Percentiles rank a stretch among this genome's conserved stretches.
Conservation (phyloP, 2,329 filamentous ascomycete genomes). For the Colletotrichum neosansevieriae region DNA sequence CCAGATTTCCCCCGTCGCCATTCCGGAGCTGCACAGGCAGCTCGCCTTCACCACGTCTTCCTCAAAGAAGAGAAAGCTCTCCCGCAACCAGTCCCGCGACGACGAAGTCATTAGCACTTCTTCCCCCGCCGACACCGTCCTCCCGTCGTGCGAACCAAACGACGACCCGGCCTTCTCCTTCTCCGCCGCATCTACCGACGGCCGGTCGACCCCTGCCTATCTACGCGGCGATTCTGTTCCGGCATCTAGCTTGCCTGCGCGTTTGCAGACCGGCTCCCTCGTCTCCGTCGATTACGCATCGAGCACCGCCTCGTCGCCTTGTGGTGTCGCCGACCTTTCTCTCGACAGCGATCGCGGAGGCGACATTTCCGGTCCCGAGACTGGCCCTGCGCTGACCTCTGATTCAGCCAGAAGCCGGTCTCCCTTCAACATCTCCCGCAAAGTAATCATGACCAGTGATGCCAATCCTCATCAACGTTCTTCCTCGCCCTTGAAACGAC, state of each 20-base stretch:
- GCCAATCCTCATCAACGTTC: slow-evolving; percentile 69
- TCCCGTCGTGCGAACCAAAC: slow-evolving; percentile 66
- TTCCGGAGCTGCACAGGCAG: slow-evolving; percentile 72
- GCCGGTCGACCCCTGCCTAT: slow-evolving; percentile 44
- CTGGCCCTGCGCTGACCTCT: slow-evolving; percentile 52
- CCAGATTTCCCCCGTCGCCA: slow-evolving; percentile 26
- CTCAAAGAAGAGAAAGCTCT: slow-evolving; percentile 79
- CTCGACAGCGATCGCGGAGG: slow-evolving; percentile 66
- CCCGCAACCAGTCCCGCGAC: slow-evolving; percentile 58
- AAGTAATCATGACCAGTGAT: slow-evolving; percentile 71
- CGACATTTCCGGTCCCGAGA: slow-evolving; percentile 56
- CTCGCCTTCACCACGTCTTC: slow-evolving; percentile 80
- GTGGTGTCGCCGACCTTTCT: slow-evolving; percentile 68
- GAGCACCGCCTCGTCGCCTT: slow-evolving; percentile 70
- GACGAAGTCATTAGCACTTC: slow-evolving; percentile 50
- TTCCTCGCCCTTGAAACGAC: slow-evolving; percentile 74
- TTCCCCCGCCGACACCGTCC: slow-evolving; percentile 59
- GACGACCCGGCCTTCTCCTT: slow-evolving; percentile 65
- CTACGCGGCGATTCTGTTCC: slow-evolving; percentile 50
- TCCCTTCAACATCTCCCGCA: slow-evolving; percentile 63
- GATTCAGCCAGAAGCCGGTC: slow-evolving; percentile 61
- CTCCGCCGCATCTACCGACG: slow-evolving; percentile 52
- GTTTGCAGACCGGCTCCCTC: slow-evolving; percentile 60
- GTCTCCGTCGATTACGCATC: slow-evolving; percentile 63
- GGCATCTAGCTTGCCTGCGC: slow-evolving; percentile 64